phyloP scores from a whole-genome alignment of 768 basidiomycete species.

The Neoboletus subvelutipes region DNA sequence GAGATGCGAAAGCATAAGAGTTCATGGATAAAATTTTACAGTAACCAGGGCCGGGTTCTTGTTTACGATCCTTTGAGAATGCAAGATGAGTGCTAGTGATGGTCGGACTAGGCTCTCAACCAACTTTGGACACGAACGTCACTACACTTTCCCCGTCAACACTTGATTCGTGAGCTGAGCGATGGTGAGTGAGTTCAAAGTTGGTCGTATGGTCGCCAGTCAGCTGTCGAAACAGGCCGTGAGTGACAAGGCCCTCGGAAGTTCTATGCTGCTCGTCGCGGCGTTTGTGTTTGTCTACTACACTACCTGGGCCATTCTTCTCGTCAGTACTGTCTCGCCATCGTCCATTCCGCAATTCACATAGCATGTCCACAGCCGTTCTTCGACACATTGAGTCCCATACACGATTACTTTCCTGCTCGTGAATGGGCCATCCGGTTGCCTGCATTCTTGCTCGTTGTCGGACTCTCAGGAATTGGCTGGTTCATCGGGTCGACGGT shows the following conservation, averaged over 20 bases:
- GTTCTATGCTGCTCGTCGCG: constrained; percentile 76
- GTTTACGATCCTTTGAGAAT: background rate
- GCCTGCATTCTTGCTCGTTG: constrained; percentile 77
- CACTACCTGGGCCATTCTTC: constrained; percentile 85
- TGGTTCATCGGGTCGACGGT: constrained; percentile 77
- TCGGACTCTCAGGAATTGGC: constrained; percentile 80
- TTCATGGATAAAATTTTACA: constrained; percentile 49
- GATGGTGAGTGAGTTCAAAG: constrained; percentile 25
- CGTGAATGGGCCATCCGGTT: constrained; percentile 92
- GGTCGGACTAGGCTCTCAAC: background rate
- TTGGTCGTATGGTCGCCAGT: background rate
- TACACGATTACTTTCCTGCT: constrained; percentile 79
- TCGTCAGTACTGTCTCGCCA: constrained; percentile 48
- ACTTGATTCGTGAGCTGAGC: constrained; percentile 1
- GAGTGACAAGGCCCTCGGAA: constrained; percentile 81
- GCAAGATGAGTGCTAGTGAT: too few relatives aligned
- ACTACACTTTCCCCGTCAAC: background rate
- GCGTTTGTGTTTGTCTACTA: constrained; percentile 84
- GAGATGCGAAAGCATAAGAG: constrained; percentile 69
- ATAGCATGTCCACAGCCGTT: constrained; percentile 59
- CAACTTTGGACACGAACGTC: constrained; percentile 21
- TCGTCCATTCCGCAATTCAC: constrained; percentile 1
- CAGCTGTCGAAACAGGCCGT: constrained; percentile 48
- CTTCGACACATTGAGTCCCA: constrained; percentile 68
- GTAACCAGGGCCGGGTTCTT: background rate